phyloP scores from a whole-genome alignment of 257 asterid species.

The Nicotiana noctiflora region DNA sequence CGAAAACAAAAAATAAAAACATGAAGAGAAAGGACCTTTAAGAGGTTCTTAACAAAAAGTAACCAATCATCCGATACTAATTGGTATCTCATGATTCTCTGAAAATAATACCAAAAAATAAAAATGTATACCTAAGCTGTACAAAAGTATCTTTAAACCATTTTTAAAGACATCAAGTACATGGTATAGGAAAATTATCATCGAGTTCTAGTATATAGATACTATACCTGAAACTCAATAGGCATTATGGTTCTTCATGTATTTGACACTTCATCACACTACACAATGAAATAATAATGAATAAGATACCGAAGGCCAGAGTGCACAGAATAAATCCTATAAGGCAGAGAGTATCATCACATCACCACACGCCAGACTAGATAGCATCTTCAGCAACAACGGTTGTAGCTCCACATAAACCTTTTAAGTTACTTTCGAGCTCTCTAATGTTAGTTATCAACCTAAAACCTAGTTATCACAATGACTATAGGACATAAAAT shows the following conservation, averaged over 20 bases:
- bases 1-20: neutral
- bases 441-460: neutral
- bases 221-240: slow-evolving; percentile 54
- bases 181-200: neutral
- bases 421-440: neutral
- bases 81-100: neutral
- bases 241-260: slow-evolving; percentile 52
- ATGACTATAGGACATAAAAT: neutral
- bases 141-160: neutral
- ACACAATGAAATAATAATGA: slow-evolving; percentile 17
- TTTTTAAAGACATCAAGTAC: neutral
- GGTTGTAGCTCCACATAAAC: neutral
- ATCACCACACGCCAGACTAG: neutral
- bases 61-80: neutral
- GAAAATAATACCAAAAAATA: neutral
- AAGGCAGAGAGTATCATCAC: neutral
- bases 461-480: neutral
- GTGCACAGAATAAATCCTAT: neutral
- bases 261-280: slow-evolving; percentile 59
- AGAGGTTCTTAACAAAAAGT: neutral
- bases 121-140: neutral
- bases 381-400: neutral
- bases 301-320: slow-evolving; percentile 6
- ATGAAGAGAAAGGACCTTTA: neutral
- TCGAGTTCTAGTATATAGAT: neutral